Conservation (phyloP, 2,329 filamentous ascomycete genomes). For the Blastomyces emzantsi region DNA sequence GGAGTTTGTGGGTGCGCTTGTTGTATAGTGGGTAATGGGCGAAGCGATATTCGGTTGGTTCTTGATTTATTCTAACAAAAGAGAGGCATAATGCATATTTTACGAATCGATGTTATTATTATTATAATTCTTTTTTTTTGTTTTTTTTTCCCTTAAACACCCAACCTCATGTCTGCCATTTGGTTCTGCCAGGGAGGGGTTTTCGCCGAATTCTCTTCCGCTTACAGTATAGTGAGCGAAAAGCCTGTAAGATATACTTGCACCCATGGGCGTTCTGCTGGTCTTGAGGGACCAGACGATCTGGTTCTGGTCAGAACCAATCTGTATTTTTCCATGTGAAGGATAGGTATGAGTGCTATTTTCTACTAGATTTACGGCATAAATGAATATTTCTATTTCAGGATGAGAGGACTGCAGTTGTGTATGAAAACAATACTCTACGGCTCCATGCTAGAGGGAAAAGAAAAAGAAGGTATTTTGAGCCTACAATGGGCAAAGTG, state of each 20-base stretch:
- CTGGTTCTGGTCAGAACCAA: background rate
- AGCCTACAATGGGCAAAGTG: background rate
- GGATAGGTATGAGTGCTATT: background rate
- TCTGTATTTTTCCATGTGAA: background rate
- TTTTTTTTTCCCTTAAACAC: background rate
- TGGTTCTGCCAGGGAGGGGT: background rate
- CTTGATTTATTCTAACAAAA: background rate
- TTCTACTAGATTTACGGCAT: background rate
- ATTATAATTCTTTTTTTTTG: background rate
- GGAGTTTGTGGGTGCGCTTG: conserved; percentile 33
- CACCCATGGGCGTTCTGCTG: background rate
- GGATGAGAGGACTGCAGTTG: background rate
- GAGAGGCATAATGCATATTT: background rate
- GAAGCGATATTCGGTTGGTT: too few species aligned
- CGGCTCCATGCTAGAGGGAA: background rate
- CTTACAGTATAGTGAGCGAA: too few species aligned
- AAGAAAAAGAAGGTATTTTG: background rate
- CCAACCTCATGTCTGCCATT: background rate
- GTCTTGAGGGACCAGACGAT: background rate
- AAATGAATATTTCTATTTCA: background rate
- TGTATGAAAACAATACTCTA: background rate
- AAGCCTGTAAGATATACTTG: background rate
- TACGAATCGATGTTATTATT: background rate
- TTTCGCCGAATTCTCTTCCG: background rate
- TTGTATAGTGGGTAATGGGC: conserved; percentile 20